Base-by-base conservation (phyloP, 805 yeast species). In the Spathaspora passalidarum region DNA sequence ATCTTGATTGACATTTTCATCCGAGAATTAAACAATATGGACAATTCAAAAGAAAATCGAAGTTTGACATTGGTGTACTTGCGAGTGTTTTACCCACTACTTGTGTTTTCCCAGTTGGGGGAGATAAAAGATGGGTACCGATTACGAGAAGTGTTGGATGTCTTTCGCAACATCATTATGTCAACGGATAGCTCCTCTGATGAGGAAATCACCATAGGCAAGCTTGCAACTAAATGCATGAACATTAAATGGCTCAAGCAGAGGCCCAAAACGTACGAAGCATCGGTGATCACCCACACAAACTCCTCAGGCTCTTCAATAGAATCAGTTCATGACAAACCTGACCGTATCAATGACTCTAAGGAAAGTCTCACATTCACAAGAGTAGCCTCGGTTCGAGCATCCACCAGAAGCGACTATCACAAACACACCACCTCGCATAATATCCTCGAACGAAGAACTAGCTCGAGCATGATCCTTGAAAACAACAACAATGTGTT, bases 1-100 rank as follows among this genome's bases (percentile, higher is more conserved):
- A 95, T 91, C 5, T 75, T 91, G 46, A 82, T 86, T 11, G 96
- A 89, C 57, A 90, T 91, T 8, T 72, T 91, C 43, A 73, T 91
- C 1, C 69, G 98, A 44, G 96, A 91, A 59, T 69, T 92, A 44
- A 78, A 78, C 52, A 82, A 91, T 56, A 63, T 88, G 35, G 79
- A 90, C 18, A 72, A 64, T 43, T 76, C 73, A 10, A 65, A 82
- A 35, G 79, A 87, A 45, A 83, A 84, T 56, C 80, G 89, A 9
- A 49, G 63, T 17, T 50, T 72, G 29, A 59, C 66, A 5, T 51
- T 69, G 21, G 65, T 73, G 2, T 89, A 85, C 56, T 65, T 91
- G 36, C 73, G 94, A 46, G 89, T 90, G 2, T 55, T 92, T 23
- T 74, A 80, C 51, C 96, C 95, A 1, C 64, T 91, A 56, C 62